Base-by-base conservation (phyloP, 768 basidiomycete species). In the Rhodotorula babjevae region DNA sequence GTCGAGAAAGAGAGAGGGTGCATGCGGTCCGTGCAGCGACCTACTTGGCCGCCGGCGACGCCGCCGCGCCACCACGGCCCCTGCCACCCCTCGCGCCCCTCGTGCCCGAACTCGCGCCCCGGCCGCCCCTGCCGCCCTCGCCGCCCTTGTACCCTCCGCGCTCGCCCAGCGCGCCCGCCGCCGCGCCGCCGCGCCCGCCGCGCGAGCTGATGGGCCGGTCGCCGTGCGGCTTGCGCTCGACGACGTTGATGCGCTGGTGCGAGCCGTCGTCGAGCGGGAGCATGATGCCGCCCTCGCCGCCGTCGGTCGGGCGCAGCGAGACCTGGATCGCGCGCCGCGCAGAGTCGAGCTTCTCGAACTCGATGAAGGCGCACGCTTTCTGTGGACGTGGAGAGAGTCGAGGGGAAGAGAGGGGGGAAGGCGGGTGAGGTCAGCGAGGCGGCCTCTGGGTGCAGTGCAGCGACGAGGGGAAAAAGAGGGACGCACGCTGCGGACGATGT, bases 311-410 rank as follows among this genome's bases (percentile, higher is more conserved):
- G 3, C 87, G 85, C 61, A 96, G 81, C 49, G 87, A 89, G 7
- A 89, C 85, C 40, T 86, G 82, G 79, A 99, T 95, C 5, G 95
- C 95, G 57, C 88, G 86, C 77, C 87, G 85, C n/a, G 95, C 95
- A 50, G 87, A 82, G 3, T 94, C 93, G 69, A 94, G 81, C 2
- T 83, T 82, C 33, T 79, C 80, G 83, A 94, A 98, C 81, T 97
- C 95, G 78, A 96, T 84, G 86, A 98, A 97, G 1, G 93, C 94
- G 79, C 94, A 97, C 0, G 91, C 92, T 81, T 91, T 95, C 72
- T 73, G 63, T 47, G 7, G n/a, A 5, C 42, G 44, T 46, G 14
- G 36, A 58, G 36, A 7, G 46, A 10, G n/a, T n/a, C n/a, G n/a
- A n/a, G 8, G 27, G 27, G 44, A 46, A 18, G 44, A 46, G 44